Base-by-base conservation (phyloP, 306 rosid species). In the Prunus padus region DNA sequence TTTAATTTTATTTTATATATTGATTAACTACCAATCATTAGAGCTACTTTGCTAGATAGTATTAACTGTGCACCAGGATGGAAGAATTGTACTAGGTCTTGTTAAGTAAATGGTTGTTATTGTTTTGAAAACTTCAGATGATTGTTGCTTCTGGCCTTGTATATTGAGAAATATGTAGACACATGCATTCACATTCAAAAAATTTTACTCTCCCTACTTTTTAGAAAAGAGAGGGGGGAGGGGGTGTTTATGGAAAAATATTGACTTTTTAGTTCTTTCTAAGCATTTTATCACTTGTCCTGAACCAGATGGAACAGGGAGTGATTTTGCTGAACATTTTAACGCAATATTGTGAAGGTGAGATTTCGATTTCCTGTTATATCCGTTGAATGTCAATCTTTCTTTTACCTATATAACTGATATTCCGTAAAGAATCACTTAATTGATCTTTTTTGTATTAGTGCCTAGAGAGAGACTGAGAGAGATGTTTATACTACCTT, bases 261-360 rank as follows among this genome's bases (percentile, higher is more conserved):
- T 74, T 42, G 14, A 61, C 20, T 13, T 63, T 47, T 65, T 50
- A 16, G 3, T 33, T 49, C 62, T 25, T 15, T 51, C 40, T 67
- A 37, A 19, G 28, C 18, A 26, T 31, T 47, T 66, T 62, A 18
- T 55, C 69, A 33, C 26, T 56, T 56, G 26, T 37, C 20, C 59
- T 69, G 71, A 75, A 76, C 65, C 67, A 81, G 88, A 77, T 71
- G 69, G 88, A 76, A 4, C 78, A 76, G 66, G 86, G 88, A 55
- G 77, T 67, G 71, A 75, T 76, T 67, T 70, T 85, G 71, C 61
- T 82, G 75, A 79, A 67, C 76, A 79, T 85, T 75, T 75, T 85
- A 70, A 67, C 86, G 47, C 49, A 79, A 63, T 82, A 81, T 73
- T 71, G 81, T 63, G 82, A 85, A 78, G 86, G 84, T 81, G 76